Base-by-base conservation (phyloP, 345 rosid species). In the Camelina laxa region DNA sequence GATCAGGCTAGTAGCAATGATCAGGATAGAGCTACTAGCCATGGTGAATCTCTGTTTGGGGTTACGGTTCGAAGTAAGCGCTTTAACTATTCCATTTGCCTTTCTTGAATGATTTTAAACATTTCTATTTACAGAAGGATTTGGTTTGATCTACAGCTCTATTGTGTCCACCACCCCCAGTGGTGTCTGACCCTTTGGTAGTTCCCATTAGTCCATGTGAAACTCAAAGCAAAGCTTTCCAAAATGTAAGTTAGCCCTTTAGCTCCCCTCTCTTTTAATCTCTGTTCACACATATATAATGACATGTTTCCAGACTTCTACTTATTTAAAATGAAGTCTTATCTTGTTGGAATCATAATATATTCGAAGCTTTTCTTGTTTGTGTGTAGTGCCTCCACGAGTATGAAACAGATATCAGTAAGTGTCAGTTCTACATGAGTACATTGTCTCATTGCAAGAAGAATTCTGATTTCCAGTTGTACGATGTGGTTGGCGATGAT, bases 381-480 rank as follows among this genome's bases (percentile, higher is more conserved):
- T 79, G 21, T 30, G 24, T 80, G 82, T 76, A 90, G 98, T 93
- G 96, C 80, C 36, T 91, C 54, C 82, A 65, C 81, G 84, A 73
- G 81, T 82, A 42, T 47, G 96, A 91, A 30, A 85, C 49, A 11
- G 89, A 93, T 20, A 87, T 93, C 78, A 85, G 85, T 85, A 88
- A 85, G 81, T 91, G 97, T 69, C 97, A 91, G 83, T 85, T 84
- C 85, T 89, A 86, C 90, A 84, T 91, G 94, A 89, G 91, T 70
- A 88, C 85, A 86, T 64, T 88, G 84, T 11, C 84, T 0, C 88
- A 87, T 74, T 93, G 96, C 92, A 87, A 79, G 89, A 93, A 67
- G 88, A 86, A 70, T 85, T 19, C 60, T 27, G 12, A 48, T 21
- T 33, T 88, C 16, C 51, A 50, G 74, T 24, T 85, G 81, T 24